phyloP scores from a whole-genome alignment of 139 green algal species.

The Chlamydomonas asymmetrica region DNA sequence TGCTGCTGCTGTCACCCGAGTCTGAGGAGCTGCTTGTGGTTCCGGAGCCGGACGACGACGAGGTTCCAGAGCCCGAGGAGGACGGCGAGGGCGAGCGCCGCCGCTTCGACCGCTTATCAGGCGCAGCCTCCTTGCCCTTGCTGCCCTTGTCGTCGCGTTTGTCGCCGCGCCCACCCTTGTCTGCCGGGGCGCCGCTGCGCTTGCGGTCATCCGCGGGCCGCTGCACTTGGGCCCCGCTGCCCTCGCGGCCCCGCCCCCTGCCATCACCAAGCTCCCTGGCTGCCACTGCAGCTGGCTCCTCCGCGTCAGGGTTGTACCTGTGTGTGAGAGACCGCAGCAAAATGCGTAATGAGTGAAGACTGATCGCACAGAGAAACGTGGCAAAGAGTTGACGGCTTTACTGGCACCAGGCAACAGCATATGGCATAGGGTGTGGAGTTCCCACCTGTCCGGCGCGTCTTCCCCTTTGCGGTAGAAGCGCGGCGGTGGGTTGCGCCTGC shows the following conservation, averaged over 20 bases:
- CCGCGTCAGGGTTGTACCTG: constrained; percentile 3
- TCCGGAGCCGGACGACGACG: background rate
- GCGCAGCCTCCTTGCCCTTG: background rate
- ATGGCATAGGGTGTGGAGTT: background rate
- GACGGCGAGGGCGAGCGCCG: background rate
- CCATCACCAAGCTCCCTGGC: background rate
- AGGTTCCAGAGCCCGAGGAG: background rate
- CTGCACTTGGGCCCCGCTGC: background rate
- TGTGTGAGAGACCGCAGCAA: background rate
- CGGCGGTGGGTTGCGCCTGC: background rate
- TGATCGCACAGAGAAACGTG: background rate
- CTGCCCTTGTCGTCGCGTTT: background rate
- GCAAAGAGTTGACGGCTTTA: background rate
- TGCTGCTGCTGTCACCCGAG: constrained; percentile 8
- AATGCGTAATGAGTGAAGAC: background rate
- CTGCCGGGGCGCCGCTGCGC: background rate
- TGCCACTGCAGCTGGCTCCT: no score
- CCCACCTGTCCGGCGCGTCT: constrained; percentile 8
- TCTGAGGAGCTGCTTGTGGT: constrained; percentile 14
- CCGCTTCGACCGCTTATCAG: background rate
- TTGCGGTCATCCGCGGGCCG: background rate
- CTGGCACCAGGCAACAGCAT: background rate
- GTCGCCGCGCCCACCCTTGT: background rate
- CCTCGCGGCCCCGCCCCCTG: background rate
- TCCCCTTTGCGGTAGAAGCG: background rate